Evolutionary conservation across 129 eudicot genomes (phyloP).

Genomic region (Deinandra increscens): DNA sequence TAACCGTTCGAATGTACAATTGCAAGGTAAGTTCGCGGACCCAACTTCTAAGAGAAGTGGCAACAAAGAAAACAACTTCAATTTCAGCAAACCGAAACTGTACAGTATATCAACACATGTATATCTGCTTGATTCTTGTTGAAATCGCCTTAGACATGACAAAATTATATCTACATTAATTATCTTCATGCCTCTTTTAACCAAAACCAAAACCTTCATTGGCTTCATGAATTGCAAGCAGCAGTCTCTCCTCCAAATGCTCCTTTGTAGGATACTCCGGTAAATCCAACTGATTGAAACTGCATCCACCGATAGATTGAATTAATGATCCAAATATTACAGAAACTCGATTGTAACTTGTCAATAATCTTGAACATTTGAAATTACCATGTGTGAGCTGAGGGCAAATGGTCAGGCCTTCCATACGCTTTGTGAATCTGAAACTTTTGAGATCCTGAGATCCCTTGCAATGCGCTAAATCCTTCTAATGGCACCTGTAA

Average conservation of each 20-base stretch:
- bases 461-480: constrained; percentile 96
- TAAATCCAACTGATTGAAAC: constrained; percentile 93
- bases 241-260: constrained; percentile 80
- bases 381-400: constrained; percentile 94
- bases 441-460: constrained; percentile 94
- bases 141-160: constrained; percentile 21
- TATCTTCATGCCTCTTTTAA: constrained; percentile 26
- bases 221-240: constrained; percentile 95
- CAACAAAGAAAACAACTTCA: constrained; percentile 27
- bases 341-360: neutral
- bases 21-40: constrained; percentile 17
- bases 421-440: constrained; percentile 99
- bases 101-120: constrained; percentile 48
- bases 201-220: constrained; percentile 99
- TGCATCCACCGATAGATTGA: constrained; percentile 37
- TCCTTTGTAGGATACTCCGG: constrained; percentile 94
- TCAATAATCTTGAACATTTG: neutral
- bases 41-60: constrained; percentile 29
- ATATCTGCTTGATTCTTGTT: constrained; percentile 30
- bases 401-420: constrained; percentile 85
- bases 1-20: constrained; percentile 36
- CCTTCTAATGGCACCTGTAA: constrained; percentile 97
- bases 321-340: neutral
- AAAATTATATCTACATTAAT: constrained; percentile 48
- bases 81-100: constrained; percentile 37